Base-by-base conservation (phyloP, 2,329 filamentous ascomycete genomes). In the Aspergillus glaucus region DNA sequence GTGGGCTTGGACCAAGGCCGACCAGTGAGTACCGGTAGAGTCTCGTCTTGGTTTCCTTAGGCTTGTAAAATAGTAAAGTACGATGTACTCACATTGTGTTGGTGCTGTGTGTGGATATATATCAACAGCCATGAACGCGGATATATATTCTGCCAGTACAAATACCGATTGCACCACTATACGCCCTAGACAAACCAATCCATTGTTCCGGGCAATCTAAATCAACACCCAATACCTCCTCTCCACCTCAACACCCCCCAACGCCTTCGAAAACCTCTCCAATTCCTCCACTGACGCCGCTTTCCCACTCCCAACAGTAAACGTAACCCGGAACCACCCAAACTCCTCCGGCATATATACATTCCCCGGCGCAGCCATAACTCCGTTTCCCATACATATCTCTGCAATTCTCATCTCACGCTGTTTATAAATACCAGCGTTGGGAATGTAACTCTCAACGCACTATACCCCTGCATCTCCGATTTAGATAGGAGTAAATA, bases 1-100 rank as follows among this genome's bases (percentile, higher is more conserved):
- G 62, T 24, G 69, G 67, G 5, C 50, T 73, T 44, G 43, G 46
- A 17, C 5, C 47, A 3, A 24, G 56, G 21, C 52, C 54, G 10
- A 53, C 52, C 1, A 54, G 48, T 36, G 47, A 48, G 24, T 26
- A 24, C 22, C 22, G 22, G 6, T 24, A 24, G 22, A 24, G 22
- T 26, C 24, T 10, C 2, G 3, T 9, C 24, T 26, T 26, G 7
- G 8, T 26, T 26, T 26, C 24, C 24, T 26, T 26, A 4, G 24
- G 24, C 24, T 3, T 26, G 8, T 26, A 26, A 7, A 10, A 26
- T 26, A 10, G 3, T 26, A 10, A 9, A 10, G 9, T 26, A 26
- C 24, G 10, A 26, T 26, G 24, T 24, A 2, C 2, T 24, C 22
- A 24, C 22, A 24, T 24, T 24, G 22, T 7, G 7, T 24, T 24